Percentiles rank a stretch among this genome's conserved stretches.
These are phyloP conservation scores for Penicillium bovifimosum DNA, from an alignment of 495 filamentous ascomycete species.

Conservation along the genomic window DNA sequence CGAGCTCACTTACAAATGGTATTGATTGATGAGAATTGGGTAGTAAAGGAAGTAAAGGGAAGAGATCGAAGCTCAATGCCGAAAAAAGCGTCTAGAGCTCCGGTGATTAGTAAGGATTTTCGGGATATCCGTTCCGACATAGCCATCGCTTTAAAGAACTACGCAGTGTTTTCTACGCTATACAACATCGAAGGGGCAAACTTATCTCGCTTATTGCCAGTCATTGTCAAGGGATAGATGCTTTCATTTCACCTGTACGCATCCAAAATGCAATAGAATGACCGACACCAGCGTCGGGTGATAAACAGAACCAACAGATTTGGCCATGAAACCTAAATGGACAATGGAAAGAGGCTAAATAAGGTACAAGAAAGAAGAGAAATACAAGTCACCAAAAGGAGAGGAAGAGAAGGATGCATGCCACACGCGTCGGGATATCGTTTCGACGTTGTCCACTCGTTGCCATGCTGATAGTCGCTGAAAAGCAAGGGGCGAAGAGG, in stretches of 20 bases:
- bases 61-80: slow-evolving; percentile 23
- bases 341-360: neutral
- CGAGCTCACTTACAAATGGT: slow-evolving; percentile 17
- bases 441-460: slow-evolving; percentile 41
- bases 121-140: slow-evolving; percentile 11
- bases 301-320: neutral
- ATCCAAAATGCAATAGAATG: neutral
- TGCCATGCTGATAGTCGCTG: slow-evolving; percentile 37
- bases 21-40: slow-evolving; percentile 13
- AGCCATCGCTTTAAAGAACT: neutral
- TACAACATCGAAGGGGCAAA: neutral
- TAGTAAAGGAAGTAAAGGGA: slow-evolving; percentile 12
- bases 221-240: neutral
- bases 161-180: neutral
- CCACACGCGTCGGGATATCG: slow-evolving; percentile 34
- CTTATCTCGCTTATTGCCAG: neutral
- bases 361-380: slow-evolving; percentile 8
- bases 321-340: neutral
- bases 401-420: slow-evolving; percentile 19
- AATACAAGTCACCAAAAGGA: neutral
- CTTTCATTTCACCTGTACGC: neutral
- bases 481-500: slow-evolving; percentile 20
- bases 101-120: slow-evolving; percentile 11
- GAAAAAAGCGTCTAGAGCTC: slow-evolving; percentile 22
- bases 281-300: neutral